Conservation (phyloP, 2,329 filamentous ascomycete species). For the Curvularia sp. region DNA sequence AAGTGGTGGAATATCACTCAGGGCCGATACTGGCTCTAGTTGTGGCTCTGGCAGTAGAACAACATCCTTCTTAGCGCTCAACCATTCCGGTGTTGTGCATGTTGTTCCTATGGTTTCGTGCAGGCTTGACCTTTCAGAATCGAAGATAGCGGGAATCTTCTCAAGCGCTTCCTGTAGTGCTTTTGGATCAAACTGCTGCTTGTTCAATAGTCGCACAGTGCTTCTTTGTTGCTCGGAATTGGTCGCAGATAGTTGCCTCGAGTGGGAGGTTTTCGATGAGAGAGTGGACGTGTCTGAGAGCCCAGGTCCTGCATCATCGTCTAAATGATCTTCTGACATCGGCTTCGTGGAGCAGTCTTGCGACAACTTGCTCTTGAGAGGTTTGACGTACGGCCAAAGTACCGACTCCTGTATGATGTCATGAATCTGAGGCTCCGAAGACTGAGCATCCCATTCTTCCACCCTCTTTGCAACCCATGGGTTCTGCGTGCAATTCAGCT, state of each 20-base stretch:
- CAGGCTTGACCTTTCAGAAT: constrained; percentile 14
- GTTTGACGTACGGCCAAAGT: constrained; percentile 42
- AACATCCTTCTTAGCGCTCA: constrained; percentile 21
- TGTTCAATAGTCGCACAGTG: constrained; percentile 26
- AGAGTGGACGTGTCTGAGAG: constrained; percentile 24
- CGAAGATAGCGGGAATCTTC: constrained; percentile 10
- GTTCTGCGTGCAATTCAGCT: constrained; percentile 48
- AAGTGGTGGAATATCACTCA: constrained; percentile 13
- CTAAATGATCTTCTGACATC: constrained; percentile 29
- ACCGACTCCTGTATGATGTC: constrained; percentile 43
- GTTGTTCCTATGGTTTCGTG: not conserved
- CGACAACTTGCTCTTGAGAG: constrained; percentile 31
- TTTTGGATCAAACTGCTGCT: constrained; percentile 29
- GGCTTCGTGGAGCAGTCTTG: constrained; percentile 28
- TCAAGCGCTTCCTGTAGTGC: constrained; percentile 27
- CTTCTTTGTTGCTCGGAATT: constrained; percentile 38
- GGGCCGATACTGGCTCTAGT: constrained; percentile 31
- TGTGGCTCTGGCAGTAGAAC: constrained; percentile 20
- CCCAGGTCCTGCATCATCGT: constrained; percentile 24
- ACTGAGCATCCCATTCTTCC: constrained; percentile 40
- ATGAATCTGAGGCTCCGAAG: constrained; percentile 27
- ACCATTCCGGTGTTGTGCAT: constrained; percentile 19
- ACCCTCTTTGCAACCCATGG: constrained; percentile 47
- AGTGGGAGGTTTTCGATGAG: constrained; percentile 31
- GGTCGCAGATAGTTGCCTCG: constrained; percentile 32